Conservation (phyloP, 2,329 filamentous ascomycete genomes). For the Aureobasidium sp. region DNA sequence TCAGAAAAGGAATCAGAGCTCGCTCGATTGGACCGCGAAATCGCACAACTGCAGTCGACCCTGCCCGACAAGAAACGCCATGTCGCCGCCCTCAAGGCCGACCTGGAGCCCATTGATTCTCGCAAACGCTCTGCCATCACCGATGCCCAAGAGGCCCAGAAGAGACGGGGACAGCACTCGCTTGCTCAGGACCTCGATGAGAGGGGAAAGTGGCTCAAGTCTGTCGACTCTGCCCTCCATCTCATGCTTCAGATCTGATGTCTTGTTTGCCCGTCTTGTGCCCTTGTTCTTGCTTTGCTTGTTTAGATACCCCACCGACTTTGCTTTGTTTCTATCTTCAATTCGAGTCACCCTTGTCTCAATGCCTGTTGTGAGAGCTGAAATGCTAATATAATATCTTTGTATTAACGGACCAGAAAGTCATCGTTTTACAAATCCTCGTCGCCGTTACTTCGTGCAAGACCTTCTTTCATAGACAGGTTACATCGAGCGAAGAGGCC, state of each 20-base stretch:
- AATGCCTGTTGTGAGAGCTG: not conserved
- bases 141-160: conserved; percentile 63
- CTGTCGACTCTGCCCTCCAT: conserved; percentile 57
- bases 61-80: conserved; percentile 61
- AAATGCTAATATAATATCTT: not conserved
- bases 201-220: conserved; percentile 66
- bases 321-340: not conserved
- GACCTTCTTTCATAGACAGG: not conserved
- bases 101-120: conserved; percentile 61
- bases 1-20: conserved; percentile 36
- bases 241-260: conserved; percentile 53
- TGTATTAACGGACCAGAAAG: not conserved
- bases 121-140: conserved; percentile 58
- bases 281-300: not conserved
- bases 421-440: not conserved
- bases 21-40: conserved; percentile 35
- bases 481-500: not conserved
- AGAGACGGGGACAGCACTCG: conserved; percentile 54
- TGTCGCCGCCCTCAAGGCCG: conserved; percentile 58
- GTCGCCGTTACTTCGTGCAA: not conserved
- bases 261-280: not conserved
- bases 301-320: not conserved
- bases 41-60: conserved; percentile 49
- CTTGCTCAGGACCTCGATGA: conserved; percentile 69
- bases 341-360: not conserved